A percentile compares a stretch with the other conserved stretches of the same genome.
These are phyloP conservation scores for Trifolium pratense DNA, from an alignment of 306 rosid species.

Conservation along the genomic window DNA sequence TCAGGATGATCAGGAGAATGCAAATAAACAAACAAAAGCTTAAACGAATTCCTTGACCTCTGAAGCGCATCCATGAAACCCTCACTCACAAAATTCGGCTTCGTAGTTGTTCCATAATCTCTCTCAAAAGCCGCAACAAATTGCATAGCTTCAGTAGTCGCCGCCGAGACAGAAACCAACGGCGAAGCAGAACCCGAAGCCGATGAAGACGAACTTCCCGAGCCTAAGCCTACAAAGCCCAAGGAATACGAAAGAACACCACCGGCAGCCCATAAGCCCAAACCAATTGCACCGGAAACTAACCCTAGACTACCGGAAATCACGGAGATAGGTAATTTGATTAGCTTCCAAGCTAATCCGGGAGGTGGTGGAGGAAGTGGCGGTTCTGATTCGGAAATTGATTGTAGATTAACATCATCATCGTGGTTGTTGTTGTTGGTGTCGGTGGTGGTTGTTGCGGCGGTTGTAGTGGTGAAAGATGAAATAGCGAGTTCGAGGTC, in stretches of 20 bases:
- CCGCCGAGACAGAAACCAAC: slow-evolving; percentile 67
- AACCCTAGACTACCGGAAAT: slow-evolving; percentile 85
- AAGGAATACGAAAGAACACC: slow-evolving; percentile 89
- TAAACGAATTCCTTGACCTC: slow-evolving; percentile 73
- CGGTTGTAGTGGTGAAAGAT: slow-evolving; percentile 56
- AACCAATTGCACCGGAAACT: slow-evolving; percentile 80
- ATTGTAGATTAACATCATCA: background rate
- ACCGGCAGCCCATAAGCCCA: slow-evolving; percentile 94
- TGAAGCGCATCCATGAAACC: slow-evolving; percentile 95
- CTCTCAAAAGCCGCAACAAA: slow-evolving; percentile 76
- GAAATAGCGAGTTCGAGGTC: slow-evolving; percentile 97
- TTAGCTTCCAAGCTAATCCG: slow-evolving; percentile 79
- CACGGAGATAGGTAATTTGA: slow-evolving; percentile 77
- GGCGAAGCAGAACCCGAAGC: slow-evolving; percentile 46
- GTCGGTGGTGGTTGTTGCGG: background rate
- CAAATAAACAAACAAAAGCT: slow-evolving; percentile 83
- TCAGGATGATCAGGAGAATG: slow-evolving; percentile 98
- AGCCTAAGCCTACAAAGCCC: slow-evolving; percentile 78
- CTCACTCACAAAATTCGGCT: slow-evolving; percentile 77
- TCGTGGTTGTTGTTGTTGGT: background rate
- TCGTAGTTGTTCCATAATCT: slow-evolving; percentile 56
- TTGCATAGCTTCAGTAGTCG: slow-evolving; percentile 67
- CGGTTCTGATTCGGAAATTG: slow-evolving; percentile 20
- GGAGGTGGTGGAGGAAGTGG: slow-evolving; percentile 55
- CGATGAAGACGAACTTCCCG: slow-evolving; percentile 12